Percentiles rank a stretch among this genome's conserved stretches.
Conservation (phyloP, 2,329 filamentous ascomycete genomes). For the Fusarium neocosmosporiellum region DNA sequence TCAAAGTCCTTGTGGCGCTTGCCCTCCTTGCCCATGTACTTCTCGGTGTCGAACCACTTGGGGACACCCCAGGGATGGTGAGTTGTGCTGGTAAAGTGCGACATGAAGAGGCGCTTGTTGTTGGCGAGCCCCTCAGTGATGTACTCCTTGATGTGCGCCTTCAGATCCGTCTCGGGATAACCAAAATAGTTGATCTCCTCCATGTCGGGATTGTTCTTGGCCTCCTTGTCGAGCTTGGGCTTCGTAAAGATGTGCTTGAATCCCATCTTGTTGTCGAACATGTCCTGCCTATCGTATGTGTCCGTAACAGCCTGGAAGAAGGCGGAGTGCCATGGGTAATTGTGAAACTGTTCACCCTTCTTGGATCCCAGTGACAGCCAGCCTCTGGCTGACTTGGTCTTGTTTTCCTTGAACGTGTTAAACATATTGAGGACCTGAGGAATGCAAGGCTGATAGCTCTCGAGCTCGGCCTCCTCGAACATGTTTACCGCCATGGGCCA, state of each 20-base stretch:
- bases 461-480: conserved; percentile 54
- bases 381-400: conserved; percentile 6
- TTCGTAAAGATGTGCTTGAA: conserved; percentile 46
- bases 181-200: conserved; percentile 48
- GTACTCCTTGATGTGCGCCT: conserved; percentile 47
- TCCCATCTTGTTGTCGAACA: conserved; percentile 46
- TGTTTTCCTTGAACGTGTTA: conserved; percentile 40
- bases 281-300: conserved; percentile 48
- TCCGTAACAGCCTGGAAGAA: conserved; percentile 51
- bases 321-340: conserved; percentile 44
- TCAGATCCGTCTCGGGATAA: conserved; percentile 46
- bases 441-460: conserved; percentile 58
- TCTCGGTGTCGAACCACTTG: conserved; percentile 40
- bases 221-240: conserved; percentile 42
- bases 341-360: conserved; percentile 36
- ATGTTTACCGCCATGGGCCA: conserved; percentile 55
- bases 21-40: conserved; percentile 39
- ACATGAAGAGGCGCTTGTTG: conserved; percentile 48
- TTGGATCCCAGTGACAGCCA: conserved; percentile 15
- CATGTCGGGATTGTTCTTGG: conserved; percentile 31
- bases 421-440: conserved; percentile 52
- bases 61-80: conserved; percentile 47
- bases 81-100: conserved; percentile 50
- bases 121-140: conserved; percentile 45
- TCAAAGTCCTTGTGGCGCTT: conserved; percentile 45